phyloP scores from a whole-genome alignment of 225 moss, liverwort and hornwort species.

The Sphagnum tenellum region DNA sequence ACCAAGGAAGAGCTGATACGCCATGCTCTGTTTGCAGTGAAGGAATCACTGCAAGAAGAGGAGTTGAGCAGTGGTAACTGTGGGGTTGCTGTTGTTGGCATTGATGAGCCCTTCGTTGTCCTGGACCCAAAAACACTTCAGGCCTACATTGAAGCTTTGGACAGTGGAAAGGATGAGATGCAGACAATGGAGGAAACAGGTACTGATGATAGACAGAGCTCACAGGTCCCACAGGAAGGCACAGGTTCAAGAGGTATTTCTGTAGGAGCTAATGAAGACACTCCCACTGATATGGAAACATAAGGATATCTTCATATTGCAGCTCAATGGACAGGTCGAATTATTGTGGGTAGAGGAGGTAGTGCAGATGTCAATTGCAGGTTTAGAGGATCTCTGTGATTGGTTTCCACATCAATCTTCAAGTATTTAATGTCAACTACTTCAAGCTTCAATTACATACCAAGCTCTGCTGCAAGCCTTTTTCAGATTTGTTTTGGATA shows the following conservation, averaged over 20 bases:
- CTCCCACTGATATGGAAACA: slow-evolving; percentile 36
- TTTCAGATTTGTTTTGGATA: too few relatives aligned
- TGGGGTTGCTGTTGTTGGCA: slow-evolving; percentile 71
- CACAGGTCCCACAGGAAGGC: slow-evolving; percentile 17
- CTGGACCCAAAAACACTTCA: slow-evolving; percentile 65
- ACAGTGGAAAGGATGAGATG: slow-evolving; percentile 54
- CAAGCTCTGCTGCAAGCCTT: too few relatives aligned
- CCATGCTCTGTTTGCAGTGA: slow-evolving; percentile 77
- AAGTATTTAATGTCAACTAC: too few relatives aligned
- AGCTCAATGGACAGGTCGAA: too few relatives aligned
- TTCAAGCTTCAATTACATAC: too few relatives aligned
- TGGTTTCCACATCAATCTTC: too few relatives aligned
- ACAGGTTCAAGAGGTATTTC: slow-evolving; percentile 10
- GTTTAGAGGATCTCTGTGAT: too few relatives aligned
- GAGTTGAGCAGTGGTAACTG: slow-evolving; percentile 72
- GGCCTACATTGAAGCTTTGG: slow-evolving; percentile 58
- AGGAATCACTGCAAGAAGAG: slow-evolving; percentile 91
- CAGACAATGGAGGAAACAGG: slow-evolving; percentile 13
- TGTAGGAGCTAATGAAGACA: slow-evolving; percentile 17
- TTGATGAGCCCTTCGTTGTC: slow-evolving; percentile 63
- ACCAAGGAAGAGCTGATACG: slow-evolving; percentile 75
- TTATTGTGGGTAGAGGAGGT: too few relatives aligned
- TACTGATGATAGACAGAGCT: slow-evolving; percentile 11
- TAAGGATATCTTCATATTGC: slow-evolving; percentile 1
- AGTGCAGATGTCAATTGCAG: too few relatives aligned